Evolutionary conservation across 257 asterid species (phyloP).

Genomic region (Thymus mandschuricus): DNA sequence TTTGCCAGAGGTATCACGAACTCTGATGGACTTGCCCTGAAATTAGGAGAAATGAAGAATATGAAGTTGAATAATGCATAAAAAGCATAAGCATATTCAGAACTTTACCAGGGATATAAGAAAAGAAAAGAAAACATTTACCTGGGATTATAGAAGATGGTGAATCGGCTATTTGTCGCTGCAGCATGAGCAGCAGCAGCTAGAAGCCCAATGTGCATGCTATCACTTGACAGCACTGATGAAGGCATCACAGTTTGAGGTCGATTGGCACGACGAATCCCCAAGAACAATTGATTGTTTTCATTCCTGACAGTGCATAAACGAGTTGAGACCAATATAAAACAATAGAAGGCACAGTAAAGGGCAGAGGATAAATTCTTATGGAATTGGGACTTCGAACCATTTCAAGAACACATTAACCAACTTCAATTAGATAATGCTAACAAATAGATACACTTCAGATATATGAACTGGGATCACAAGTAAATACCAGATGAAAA

Average conservation of each 20-base stretch:
- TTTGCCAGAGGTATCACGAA: slow-evolving; percentile 93
- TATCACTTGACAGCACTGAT: slow-evolving; percentile 87
- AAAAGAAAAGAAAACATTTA: slow-evolving; percentile 36
- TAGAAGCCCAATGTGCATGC: slow-evolving; percentile 97
- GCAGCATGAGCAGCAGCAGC: slow-evolving; percentile 99
- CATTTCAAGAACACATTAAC: background rate
- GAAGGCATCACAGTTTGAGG: slow-evolving; percentile 93
- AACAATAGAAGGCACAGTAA: background rate
- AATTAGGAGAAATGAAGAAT: slow-evolving; percentile 27
- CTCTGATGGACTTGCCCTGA: slow-evolving; percentile 91
- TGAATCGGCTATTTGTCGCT: slow-evolving; percentile 87
- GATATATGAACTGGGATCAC: background rate
- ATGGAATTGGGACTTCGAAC: background rate
- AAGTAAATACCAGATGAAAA: slow-evolving; percentile 80
- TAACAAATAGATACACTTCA: background rate
- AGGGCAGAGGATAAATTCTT: background rate
- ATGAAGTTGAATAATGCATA: slow-evolving; percentile 13
- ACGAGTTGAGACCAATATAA: slow-evolving; percentile 14
- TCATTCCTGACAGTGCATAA: slow-evolving; percentile 62
- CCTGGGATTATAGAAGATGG: slow-evolving; percentile 91
- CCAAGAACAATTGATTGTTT: slow-evolving; percentile 79
- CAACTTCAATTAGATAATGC: background rate
- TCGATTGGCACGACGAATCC: slow-evolving; percentile 87
- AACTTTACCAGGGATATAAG: slow-evolving; percentile 78
- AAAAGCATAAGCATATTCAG: slow-evolving; percentile 17